Evolutionary conservation across 768 basidiomycete genomes (phyloP).

Genomic region (Termitomyces sp.): DNA sequence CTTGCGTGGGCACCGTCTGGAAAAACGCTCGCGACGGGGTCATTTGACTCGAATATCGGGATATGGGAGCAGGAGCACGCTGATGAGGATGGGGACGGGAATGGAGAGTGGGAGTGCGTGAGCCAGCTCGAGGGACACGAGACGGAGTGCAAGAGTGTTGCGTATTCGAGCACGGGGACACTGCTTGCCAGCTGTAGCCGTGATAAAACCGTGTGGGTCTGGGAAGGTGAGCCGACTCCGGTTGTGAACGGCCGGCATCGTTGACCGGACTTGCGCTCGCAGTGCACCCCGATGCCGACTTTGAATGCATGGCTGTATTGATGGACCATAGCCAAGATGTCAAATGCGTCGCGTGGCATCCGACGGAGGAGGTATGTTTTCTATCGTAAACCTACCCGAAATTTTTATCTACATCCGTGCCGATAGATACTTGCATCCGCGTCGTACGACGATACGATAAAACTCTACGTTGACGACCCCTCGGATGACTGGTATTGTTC

Average conservation of each 20-base stretch:
- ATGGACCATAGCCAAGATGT: slow-evolving; percentile 99
- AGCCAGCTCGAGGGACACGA: slow-evolving; percentile 91
- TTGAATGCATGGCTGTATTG: slow-evolving; percentile 90
- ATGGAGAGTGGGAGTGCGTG: slow-evolving; percentile 82
- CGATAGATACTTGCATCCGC: slow-evolving; percentile 88
- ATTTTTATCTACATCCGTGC: slow-evolving; percentile 8
- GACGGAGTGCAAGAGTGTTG: slow-evolving; percentile 92
- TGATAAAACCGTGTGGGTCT: slow-evolving; percentile 98
- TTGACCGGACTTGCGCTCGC: slow-evolving; percentile 1
- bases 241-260: slow-evolving; percentile 1
- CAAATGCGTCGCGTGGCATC: slow-evolving; percentile 94
- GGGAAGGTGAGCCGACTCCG: slow-evolving; percentile 66
- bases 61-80: slow-evolving; percentile 75
- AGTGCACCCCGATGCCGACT: slow-evolving; percentile 91
- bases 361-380: slow-evolving; percentile 76
- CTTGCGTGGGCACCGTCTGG: slow-evolving; percentile 91
- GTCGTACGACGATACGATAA: slow-evolving; percentile 96
- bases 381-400: background rate
- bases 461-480: slow-evolving; percentile 89
- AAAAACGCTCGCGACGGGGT: slow-evolving; percentile 80
- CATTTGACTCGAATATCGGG: slow-evolving; percentile 89
- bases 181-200: slow-evolving; percentile 91
- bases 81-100: slow-evolving; percentile 23
- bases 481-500: slow-evolving; percentile 93
- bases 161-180: slow-evolving; percentile 71